Base-by-base conservation (phyloP, 345 rosid genomes). In the Carallia brachiata region DNA sequence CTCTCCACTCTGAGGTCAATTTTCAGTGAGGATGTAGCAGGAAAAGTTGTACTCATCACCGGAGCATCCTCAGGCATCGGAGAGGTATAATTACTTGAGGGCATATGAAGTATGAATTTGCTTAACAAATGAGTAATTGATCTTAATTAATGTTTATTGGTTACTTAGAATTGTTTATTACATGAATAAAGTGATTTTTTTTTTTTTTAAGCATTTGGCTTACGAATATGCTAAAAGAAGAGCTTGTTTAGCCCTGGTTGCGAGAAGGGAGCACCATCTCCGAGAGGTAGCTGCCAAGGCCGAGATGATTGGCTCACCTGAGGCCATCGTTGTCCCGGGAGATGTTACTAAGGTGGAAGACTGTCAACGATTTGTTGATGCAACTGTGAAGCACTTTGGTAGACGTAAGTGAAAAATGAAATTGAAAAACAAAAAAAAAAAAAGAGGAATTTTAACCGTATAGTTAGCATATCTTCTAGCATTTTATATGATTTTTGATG, bases 61-160 rank as follows among this genome's bases (percentile, higher is more conserved):
- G 89, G 90, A 37, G 93, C 89, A 60, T 86, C 91, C 63, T 89
- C 93, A 0, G 93, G 90, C 63, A 83, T 89, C 18, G 95, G 91
- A 28, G 81, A 89, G 88, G 94, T 84, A 19, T 27, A 16, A 52
- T 55, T 44, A 36, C 23, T 9, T 18, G 56, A 27, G 23, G 23
- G 0, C 27, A n/a, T 23, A 53, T 53, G 8, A 5, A 23, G 23
- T 23, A 23, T 23, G 23, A 23, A 23, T 23, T 23, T 23, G 23
- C 23, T 23, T 23, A 23, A 23, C 23, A 23, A 23, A 23, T 23
- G 23, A 23, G 23, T 23, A 23, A 23, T 23, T 23, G 23, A 23
- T 23, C 23, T 23, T 23, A 23, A 23, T 23, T 23, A 23, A 23
- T 23, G 23, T 23, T 23, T 23, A 23, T 23, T 23, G 23, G 23